Evolutionary conservation across 1,284 basidiomycete genomes (phyloP).

Genomic region (Mycena citricolor): DNA sequence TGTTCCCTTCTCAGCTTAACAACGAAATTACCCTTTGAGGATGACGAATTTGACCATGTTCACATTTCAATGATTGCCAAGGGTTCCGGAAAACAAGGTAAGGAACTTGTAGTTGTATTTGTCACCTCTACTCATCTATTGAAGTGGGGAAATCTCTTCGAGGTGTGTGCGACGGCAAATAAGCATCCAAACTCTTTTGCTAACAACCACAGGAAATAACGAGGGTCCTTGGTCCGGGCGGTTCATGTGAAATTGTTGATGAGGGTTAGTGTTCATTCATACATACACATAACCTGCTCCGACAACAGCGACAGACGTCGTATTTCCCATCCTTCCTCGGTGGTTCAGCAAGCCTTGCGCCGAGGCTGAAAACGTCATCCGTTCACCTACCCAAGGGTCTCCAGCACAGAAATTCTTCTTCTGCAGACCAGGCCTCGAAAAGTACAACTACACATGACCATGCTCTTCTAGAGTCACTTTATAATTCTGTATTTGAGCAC

Average conservation of each 20-base stretch:
- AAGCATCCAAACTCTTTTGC: neutral
- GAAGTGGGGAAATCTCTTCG: constrained; percentile 69
- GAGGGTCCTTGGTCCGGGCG: constrained; percentile 64
- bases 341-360: constrained; percentile 64
- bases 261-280: constrained; percentile 60
- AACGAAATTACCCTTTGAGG: constrained; percentile 71
- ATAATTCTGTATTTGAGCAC: constrained; percentile 59
- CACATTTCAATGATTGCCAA: constrained; percentile 62
- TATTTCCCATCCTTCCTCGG: constrained; percentile 61
- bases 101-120: constrained; percentile 2
- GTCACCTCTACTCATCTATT: constrained; percentile 14
- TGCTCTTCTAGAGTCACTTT: constrained; percentile 62
- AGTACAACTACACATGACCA: constrained; percentile 52
- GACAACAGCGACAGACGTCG: constrained; percentile 44
- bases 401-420: constrained; percentile 32
- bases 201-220: constrained; percentile 56
- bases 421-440: constrained; percentile 35
- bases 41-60: constrained; percentile 78
- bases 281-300: constrained; percentile 4
- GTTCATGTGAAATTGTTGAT: constrained; percentile 68
- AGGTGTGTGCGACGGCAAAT: constrained; percentile 42
- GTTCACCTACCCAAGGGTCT: constrained; percentile 49
- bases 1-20: too few species aligned
- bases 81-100: constrained; percentile 73
- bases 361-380: constrained; percentile 44